Conservation (phyloP, 129 eudicot genomes). For the Apium graveolens region DNA sequence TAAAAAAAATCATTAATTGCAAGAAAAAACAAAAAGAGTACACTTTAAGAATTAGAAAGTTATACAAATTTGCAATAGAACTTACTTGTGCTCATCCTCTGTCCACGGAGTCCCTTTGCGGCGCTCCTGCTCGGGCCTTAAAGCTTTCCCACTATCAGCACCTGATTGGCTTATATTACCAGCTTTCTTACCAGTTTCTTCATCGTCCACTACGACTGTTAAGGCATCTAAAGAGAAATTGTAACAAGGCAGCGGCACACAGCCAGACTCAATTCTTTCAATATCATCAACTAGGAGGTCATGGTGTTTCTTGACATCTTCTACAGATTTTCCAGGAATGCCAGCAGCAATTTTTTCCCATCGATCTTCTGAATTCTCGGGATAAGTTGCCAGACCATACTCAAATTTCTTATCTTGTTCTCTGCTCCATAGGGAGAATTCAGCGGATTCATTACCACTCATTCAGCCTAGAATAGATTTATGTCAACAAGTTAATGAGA, state of each 20-base stretch:
- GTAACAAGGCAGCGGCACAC: constrained; percentile 63
- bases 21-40: not conserved
- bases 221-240: constrained; percentile 50
- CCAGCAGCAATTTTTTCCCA: constrained; percentile 76
- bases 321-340: constrained; percentile 56
- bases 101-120: not conserved
- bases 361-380: constrained; percentile 51
- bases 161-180: not conserved
- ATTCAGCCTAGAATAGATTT: constrained; percentile 11
- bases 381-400: constrained; percentile 56
- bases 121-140: not conserved
- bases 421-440: constrained; percentile 51
- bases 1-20: no score
- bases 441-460: constrained; percentile 38
- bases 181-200: constrained; percentile 4
- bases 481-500: not conserved
- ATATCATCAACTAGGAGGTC: constrained; percentile 71
- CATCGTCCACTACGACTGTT: constrained; percentile 12
- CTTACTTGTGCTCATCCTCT: not conserved
- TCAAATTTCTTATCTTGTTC: constrained; percentile 79
- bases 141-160: not conserved
- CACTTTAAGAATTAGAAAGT: not conserved
- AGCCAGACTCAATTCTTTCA: constrained; percentile 62
- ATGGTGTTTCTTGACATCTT: constrained; percentile 69
- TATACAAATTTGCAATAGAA: no score